These are phyloP conservation scores for Harrya chromipes DNA, from an alignment of 768 basidiomycete genomes.

Conservation along the genomic window DNA sequence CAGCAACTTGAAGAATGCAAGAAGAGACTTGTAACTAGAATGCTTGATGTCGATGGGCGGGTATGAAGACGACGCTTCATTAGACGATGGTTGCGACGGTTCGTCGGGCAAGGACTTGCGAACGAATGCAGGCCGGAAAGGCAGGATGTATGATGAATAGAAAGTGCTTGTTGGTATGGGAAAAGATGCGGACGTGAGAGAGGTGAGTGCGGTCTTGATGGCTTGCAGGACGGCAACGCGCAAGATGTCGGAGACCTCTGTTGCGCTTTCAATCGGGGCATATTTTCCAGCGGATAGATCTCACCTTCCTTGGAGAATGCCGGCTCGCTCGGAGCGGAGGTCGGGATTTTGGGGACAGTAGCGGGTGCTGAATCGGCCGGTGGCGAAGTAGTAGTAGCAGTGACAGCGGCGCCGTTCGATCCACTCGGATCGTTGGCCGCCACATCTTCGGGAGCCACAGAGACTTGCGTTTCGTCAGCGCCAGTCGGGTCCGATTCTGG, in stretches of 20 bases:
- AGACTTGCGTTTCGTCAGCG: slow-evolving; percentile 4
- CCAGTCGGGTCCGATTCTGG: slow-evolving; percentile 8
- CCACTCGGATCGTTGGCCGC: slow-evolving; percentile 6
- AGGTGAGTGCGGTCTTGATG: slow-evolving; percentile 47
- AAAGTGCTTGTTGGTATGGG: slow-evolving; percentile 76
- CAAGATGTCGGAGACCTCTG: slow-evolving; percentile 42
- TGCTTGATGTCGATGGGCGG: slow-evolving; percentile 68
- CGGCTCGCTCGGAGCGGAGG: slow-evolving; percentile 9
- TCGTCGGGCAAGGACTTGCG: slow-evolving; percentile 12
- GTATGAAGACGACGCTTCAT: slow-evolving; percentile 28
- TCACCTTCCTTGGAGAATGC: slow-evolving; percentile 30
- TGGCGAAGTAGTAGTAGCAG: slow-evolving; percentile 5
- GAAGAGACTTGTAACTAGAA: slow-evolving; percentile 77
- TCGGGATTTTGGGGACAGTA: slow-evolving; percentile 1
- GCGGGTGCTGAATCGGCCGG: slow-evolving; percentile 6
- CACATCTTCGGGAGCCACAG: slow-evolving; percentile 8
- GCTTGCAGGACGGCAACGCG: slow-evolving; percentile 64
- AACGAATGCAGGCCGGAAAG: slow-evolving; percentile 68
- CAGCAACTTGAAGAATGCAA: slow-evolving; percentile 71
- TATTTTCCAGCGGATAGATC: not conserved
- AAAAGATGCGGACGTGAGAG: slow-evolving; percentile 52
- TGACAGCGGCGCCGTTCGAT: slow-evolving; percentile 27
- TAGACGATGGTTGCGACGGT: slow-evolving; percentile 6
- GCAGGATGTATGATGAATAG: slow-evolving; percentile 75
- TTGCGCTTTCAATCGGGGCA: not conserved